These are phyloP conservation scores for Ogataea chonburiensis DNA, from an alignment of 805 yeast species.

Conservation along the genomic window DNA sequence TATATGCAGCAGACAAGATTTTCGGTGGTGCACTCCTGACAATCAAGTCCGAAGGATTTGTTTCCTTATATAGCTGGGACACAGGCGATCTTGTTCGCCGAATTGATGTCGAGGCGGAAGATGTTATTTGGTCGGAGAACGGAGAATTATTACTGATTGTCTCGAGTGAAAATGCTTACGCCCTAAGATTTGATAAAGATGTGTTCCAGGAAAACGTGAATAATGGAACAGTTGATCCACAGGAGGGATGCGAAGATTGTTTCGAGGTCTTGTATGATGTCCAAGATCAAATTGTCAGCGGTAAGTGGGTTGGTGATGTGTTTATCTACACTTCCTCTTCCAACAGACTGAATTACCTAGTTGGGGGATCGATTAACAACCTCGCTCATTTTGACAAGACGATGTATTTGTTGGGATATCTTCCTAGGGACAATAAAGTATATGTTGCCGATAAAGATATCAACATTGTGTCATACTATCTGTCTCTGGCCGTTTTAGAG, in stretches of 20 bases:
- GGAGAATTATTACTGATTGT: conserved; percentile 84
- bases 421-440: conserved; percentile 85
- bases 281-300: conserved; percentile 78
- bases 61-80: conserved; percentile 94
- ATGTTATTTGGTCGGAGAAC: conserved; percentile 88
- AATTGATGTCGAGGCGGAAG: conserved; percentile 81
- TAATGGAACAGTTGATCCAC: conserved; percentile 59
- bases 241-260: conserved; percentile 86
- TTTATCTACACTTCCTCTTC: conserved; percentile 85
- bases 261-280: conserved; percentile 84
- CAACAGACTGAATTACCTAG: conserved; percentile 88
- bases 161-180: conserved; percentile 70
- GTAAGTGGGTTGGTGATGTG: conserved; percentile 97
- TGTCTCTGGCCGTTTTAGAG: conserved; percentile 85
- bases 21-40: conserved; percentile 90
- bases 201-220: conserved; percentile 61
- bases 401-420: conserved; percentile 83
- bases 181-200: conserved; percentile 70
- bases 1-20: conserved; percentile 73
- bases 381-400: conserved; percentile 90
- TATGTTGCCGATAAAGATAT: conserved; percentile 90
- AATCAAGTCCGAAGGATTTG: conserved; percentile 77
- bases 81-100: conserved; percentile 79
- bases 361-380: conserved; percentile 90
- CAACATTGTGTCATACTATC: conserved; percentile 74